A percentile compares a stretch with the other conserved stretches of the same genome.
Conservation (phyloP, 495 filamentous ascomycete species). For the Hypoxylon fuscum region DNA sequence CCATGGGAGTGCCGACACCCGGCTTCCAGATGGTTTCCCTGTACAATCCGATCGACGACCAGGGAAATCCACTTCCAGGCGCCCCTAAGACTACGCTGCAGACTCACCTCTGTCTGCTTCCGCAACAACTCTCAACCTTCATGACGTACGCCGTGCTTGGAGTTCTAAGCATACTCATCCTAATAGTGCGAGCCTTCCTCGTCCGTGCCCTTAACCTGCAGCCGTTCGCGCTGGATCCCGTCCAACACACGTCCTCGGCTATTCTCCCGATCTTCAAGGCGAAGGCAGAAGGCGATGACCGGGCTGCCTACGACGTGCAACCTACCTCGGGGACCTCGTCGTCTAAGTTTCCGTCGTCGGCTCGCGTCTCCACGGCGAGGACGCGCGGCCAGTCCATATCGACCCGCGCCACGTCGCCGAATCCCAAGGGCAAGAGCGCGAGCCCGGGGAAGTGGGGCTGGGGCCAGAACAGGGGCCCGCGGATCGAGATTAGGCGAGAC, state of each 20-base stretch:
- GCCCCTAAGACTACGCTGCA: slow-evolving; percentile 69
- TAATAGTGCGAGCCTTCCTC: slow-evolving; percentile 69
- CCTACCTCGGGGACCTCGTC: slow-evolving; percentile 34
- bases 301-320: slow-evolving; percentile 35
- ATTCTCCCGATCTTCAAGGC: slow-evolving; percentile 57
- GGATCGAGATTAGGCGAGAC: slow-evolving; percentile 54
- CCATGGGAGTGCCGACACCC: slow-evolving; percentile 93
- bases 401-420: slow-evolving; percentile 25
- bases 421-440: slow-evolving; percentile 8
- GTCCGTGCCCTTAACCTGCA: slow-evolving; percentile 56
- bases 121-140: slow-evolving; percentile 85
- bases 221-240: slow-evolving; percentile 56
- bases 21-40: slow-evolving; percentile 89
- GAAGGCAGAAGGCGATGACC: slow-evolving; percentile 56
- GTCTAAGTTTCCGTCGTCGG: slow-evolving; percentile 41
- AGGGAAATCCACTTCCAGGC: slow-evolving; percentile 64
- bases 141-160: slow-evolving; percentile 75
- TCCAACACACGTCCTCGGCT: slow-evolving; percentile 22
- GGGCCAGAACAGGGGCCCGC: slow-evolving; percentile 43
- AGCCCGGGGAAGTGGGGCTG: slow-evolving; percentile 52
- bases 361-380: slow-evolving; percentile 30
- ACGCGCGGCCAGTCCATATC: slow-evolving; percentile 35
- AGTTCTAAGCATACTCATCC: slow-evolving; percentile 64
- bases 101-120: slow-evolving; percentile 89
- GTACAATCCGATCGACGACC: slow-evolving; percentile 83